Evolutionary conservation across 1,284 basidiomycete genomes (phyloP).

Genomic region (Marasmius sp.): DNA sequence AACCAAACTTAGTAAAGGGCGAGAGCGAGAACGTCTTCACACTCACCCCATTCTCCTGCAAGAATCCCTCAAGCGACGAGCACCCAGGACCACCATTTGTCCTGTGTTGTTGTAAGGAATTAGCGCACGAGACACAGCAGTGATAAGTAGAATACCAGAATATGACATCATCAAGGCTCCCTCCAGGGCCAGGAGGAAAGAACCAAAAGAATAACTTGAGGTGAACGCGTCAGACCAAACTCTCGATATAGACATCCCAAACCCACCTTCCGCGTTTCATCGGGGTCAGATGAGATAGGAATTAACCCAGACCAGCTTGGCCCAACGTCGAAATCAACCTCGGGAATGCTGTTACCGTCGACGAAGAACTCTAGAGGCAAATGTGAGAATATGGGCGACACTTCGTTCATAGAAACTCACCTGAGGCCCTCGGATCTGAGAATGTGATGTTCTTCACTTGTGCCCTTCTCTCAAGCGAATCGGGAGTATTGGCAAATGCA

Average conservation of each 20-base stretch:
- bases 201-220: slow-evolving; percentile 83
- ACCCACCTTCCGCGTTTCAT: slow-evolving; percentile 66
- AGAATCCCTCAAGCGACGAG: slow-evolving; percentile 73
- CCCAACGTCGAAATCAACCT: slow-evolving; percentile 72
- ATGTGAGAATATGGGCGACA: not conserved
- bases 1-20: not conserved
- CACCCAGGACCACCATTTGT: slow-evolving; percentile 61
- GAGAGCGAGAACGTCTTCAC: not conserved
- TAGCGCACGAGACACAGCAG: not conserved
- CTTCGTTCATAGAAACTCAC: slow-evolving; percentile 33
- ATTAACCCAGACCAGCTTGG: slow-evolving; percentile 75
- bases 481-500: slow-evolving; percentile 8
- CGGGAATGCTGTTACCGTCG: slow-evolving; percentile 64
- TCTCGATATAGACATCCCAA: not conserved
- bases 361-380: slow-evolving; percentile 61
- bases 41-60: slow-evolving; percentile 82
- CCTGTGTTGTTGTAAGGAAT: slow-evolving; percentile 26
- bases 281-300: slow-evolving; percentile 59
- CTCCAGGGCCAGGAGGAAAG: slow-evolving; percentile 75
- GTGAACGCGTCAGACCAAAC: not conserved
- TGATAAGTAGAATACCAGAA: slow-evolving; percentile 51
- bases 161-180: slow-evolving; percentile 69
- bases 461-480: slow-evolving; percentile 1
- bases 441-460: slow-evolving; percentile 68
- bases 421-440: slow-evolving; percentile 61